A percentile compares a stretch with the other conserved stretches of the same genome.
Evolutionary conservation across 2,329 filamentous ascomycete species (phyloP).

Genomic region (Thielaviopsis ethacetica): DNA sequence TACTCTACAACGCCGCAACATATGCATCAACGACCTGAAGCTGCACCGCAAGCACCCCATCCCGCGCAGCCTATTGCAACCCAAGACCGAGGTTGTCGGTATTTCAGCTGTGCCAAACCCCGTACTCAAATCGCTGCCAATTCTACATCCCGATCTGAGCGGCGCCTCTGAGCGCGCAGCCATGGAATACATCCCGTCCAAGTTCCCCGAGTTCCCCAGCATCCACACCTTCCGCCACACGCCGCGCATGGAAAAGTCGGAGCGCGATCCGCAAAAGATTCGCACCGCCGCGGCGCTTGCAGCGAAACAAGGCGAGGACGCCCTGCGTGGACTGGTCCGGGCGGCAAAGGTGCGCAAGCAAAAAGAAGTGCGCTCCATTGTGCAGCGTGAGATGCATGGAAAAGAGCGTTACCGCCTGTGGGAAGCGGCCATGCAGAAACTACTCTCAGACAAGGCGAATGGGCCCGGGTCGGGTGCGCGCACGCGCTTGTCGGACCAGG

Average conservation of each 20-base stretch:
- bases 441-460: conserved; percentile 25
- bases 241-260: conserved; percentile 24
- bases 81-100: conserved; percentile 17
- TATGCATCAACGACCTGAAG: conserved; percentile 33
- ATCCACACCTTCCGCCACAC: conserved; percentile 48
- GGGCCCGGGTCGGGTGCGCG: background rate
- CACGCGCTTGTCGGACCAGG: conserved; percentile 16
- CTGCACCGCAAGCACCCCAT: conserved; percentile 41
- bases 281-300: conserved; percentile 42
- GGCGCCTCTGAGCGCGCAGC: conserved; percentile 39
- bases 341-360: conserved; percentile 48
- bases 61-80: conserved; percentile 22
- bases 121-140: conserved; percentile 26
- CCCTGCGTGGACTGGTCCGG: conserved; percentile 40
- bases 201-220: conserved; percentile 46
- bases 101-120: conserved; percentile 8
- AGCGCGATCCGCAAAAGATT: conserved; percentile 39
- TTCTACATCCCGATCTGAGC: conserved; percentile 38
- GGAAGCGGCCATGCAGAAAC: conserved; percentile 43
- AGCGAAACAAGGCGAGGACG: conserved; percentile 45
- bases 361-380: conserved; percentile 42
- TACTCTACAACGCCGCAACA: conserved; percentile 33
- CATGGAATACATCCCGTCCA: conserved; percentile 38
- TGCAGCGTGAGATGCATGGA: conserved; percentile 34
- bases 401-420: conserved; percentile 42